Evolutionary conservation across 1,284 basidiomycete species (phyloP).

Genomic region (Mycosarcoma mackinlayi): DNA sequence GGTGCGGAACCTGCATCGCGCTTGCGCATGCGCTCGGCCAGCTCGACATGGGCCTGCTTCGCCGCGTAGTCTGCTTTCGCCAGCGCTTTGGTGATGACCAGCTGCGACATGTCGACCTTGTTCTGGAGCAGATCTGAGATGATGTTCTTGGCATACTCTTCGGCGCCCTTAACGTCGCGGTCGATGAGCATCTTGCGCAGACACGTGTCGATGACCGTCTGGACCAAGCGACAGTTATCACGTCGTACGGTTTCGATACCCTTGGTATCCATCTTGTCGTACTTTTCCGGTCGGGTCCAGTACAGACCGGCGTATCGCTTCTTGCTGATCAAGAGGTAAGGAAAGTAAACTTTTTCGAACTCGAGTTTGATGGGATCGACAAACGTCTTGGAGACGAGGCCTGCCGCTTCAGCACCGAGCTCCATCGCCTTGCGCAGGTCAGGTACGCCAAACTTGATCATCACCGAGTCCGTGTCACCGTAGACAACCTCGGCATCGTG

Average conservation of each 20-base stretch:
- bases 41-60: conserved; percentile 67
- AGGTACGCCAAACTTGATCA: conserved; percentile 67
- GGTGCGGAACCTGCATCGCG: conserved; percentile 67
- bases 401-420: conserved; percentile 87
- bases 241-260: conserved; percentile 68
- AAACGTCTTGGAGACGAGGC: conserved; percentile 75
- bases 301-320: conserved; percentile 68
- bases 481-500: conserved; percentile 67
- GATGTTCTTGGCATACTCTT: conserved; percentile 65
- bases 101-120: conserved; percentile 68
- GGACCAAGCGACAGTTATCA: conserved; percentile 68
- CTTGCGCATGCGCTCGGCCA: conserved; percentile 67
- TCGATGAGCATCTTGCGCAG: conserved; percentile 68
- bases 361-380: conserved; percentile 67
- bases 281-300: conserved; percentile 64
- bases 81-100: conserved; percentile 67
- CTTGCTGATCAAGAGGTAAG: conserved; percentile 68
- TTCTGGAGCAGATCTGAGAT: conserved; percentile 68
- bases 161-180: conserved; percentile 67
- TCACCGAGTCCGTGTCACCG: conserved; percentile 68
- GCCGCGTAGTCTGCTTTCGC: conserved; percentile 67
- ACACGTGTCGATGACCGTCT: conserved; percentile 68
- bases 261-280: conserved; percentile 69
- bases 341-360: conserved; percentile 68
- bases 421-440: conserved; percentile 64